A percentile compares a stretch with the other conserved stretches of the same genome.
phyloP scores from a whole-genome alignment of 306 rosid genomes.

The Mimosa pudica region DNA sequence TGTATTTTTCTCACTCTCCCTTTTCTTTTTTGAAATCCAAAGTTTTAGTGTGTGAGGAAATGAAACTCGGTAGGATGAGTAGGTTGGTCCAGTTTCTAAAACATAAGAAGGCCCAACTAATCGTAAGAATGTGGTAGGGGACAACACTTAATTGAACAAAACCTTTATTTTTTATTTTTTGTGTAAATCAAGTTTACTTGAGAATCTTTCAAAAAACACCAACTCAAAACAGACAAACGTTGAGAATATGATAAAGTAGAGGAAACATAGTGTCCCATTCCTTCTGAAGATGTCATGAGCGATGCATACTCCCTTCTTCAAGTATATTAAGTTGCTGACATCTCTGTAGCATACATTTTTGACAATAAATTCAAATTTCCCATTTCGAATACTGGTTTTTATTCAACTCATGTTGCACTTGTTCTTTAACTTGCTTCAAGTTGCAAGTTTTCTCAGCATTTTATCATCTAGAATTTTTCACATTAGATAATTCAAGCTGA shows the following conservation, averaged over 20 bases:
- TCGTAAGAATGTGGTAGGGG: background rate
- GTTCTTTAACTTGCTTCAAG: slow-evolving; percentile 4
- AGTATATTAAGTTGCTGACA: slow-evolving; percentile 27
- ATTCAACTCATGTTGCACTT: background rate
- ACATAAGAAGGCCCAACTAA: background rate
- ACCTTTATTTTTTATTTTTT: background rate
- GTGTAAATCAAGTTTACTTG: background rate
- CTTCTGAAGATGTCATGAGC: slow-evolving; percentile 7
- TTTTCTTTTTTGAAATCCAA: background rate
- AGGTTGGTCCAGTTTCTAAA: too few relatives aligned
- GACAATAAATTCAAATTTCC: slow-evolving; percentile 2
- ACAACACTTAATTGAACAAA: background rate
- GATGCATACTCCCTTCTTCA: slow-evolving; percentile 23
- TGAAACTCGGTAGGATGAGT: background rate
- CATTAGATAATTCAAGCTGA: slow-evolving; percentile 1
- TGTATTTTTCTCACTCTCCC: background rate
- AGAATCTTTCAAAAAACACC: slow-evolving; percentile 33
- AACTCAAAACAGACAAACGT: slow-evolving; percentile 24
- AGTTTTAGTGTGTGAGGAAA: background rate
- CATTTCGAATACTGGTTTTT: background rate
- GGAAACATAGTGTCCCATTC: background rate
- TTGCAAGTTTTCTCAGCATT: slow-evolving; percentile 4
- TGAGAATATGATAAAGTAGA: slow-evolving; percentile 44
- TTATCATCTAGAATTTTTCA: background rate
- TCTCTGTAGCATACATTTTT: slow-evolving; percentile 17